Conservation (phyloP, 2,329 filamentous ascomycete genomes). For the Alternaria gansuensis region DNA sequence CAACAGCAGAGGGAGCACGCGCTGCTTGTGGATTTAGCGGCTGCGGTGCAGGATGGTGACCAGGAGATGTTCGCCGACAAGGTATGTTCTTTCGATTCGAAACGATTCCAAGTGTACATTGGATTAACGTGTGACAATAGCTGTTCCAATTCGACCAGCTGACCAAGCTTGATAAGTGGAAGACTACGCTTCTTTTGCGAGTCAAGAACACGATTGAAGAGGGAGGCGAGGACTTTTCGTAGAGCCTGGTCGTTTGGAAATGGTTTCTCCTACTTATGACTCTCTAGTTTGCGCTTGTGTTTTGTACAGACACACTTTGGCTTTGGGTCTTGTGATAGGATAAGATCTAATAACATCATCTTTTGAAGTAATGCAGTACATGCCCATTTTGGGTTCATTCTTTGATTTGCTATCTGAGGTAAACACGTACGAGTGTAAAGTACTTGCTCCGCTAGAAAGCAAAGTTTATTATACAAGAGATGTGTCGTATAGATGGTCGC, state of each 20-base stretch:
- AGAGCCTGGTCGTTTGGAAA: conserved; percentile 10
- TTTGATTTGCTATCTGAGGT: not conserved
- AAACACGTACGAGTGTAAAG: conserved; percentile 11
- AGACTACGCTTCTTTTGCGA: conserved; percentile 82
- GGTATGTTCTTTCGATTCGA: conserved; percentile 52
- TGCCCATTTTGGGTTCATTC: not conserved
- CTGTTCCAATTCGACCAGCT: conserved; percentile 90
- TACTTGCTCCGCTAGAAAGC: not conserved
- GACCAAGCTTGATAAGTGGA: conserved; percentile 96
- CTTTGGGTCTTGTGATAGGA: not conserved
- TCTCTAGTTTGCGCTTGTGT: not conserved
- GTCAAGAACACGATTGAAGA: conserved; percentile 86
- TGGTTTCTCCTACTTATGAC: not conserved
- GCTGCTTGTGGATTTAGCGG: conserved; percentile 78
- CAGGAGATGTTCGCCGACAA: conserved; percentile 86
- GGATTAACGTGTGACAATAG: conserved; percentile 22
- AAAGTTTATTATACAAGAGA: conserved; percentile 7
- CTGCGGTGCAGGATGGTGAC: conserved; percentile 78
- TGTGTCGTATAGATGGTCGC: conserved; percentile 15
- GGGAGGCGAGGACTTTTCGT: conserved; percentile 74
- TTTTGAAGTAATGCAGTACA: not conserved
- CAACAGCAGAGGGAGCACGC: conserved; percentile 80
- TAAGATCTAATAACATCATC: not conserved
- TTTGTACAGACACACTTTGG: conserved; percentile 8
- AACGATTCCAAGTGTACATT: not conserved